These are phyloP conservation scores for Piper betle DNA, from an alignment of 164 flowering plant species.

Conservation along the genomic window DNA sequence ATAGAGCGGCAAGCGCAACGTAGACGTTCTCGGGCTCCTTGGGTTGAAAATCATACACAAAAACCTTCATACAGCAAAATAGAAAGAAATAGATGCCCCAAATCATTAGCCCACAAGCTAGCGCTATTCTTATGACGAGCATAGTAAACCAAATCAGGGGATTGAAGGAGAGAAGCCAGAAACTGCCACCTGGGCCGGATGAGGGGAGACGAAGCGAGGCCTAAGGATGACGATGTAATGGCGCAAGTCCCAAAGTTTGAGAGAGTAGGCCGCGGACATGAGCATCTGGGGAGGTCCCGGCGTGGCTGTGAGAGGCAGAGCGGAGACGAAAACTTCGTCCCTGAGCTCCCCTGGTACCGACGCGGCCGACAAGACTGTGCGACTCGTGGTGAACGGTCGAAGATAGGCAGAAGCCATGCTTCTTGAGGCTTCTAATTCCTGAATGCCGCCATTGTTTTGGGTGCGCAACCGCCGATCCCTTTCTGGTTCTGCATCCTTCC, in stretches of 20 bases:
- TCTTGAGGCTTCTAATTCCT: no score
- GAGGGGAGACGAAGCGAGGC: conserved; percentile 4
- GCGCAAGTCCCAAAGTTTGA: conserved; percentile 57
- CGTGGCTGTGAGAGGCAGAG: conserved; percentile 54
- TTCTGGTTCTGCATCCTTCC: no score
- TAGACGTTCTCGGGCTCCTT: conserved; percentile 58
- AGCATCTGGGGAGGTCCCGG: conserved; percentile 64
- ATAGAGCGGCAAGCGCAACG: conserved; percentile 53
- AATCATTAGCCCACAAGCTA: neutral
- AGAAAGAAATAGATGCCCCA: neutral
- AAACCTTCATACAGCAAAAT: conserved; percentile 18
- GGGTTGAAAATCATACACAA: conserved; percentile 82
- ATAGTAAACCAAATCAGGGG: neutral
- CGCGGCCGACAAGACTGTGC: no score
- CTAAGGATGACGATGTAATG: conserved; percentile 71
- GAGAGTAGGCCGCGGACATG: conserved; percentile 47
- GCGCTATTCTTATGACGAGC: neutral
- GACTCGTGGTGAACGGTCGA: no score
- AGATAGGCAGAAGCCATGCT: no score
- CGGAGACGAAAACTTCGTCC: conserved; percentile 52
- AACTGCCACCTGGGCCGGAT: neutral
- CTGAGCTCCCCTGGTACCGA: conserved; percentile 1
- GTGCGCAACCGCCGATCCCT: no score
- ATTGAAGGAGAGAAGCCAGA: neutral
- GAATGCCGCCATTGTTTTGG: no score